Percentiles rank a stretch among this genome's conserved stretches.
phyloP scores from a whole-genome alignment of 495 filamentous ascomycete species.

The Penicillium coprophilum region DNA sequence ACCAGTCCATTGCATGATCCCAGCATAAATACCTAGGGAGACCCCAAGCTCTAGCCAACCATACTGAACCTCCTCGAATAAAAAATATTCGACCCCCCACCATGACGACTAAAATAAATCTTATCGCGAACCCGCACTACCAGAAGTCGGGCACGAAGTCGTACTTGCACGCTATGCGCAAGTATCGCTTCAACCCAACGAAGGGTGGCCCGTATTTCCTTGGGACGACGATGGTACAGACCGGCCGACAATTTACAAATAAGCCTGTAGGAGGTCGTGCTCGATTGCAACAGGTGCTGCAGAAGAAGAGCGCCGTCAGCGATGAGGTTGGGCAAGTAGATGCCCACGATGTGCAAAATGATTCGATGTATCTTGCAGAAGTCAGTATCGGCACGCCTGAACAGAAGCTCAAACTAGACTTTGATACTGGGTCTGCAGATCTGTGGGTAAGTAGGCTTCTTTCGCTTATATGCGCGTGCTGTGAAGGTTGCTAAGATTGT shows the following conservation, averaged over 20 bases:
- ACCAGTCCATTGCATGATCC: neutral
- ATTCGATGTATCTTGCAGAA: conserved; percentile 66
- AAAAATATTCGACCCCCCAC: conserved; percentile 17
- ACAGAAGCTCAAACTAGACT: conserved; percentile 66
- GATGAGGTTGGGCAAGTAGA: conserved; percentile 55
- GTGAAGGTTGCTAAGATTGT: conserved; percentile 10
- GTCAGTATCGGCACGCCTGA: conserved; percentile 67
- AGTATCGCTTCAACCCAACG: conserved; percentile 70
- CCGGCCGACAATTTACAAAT: conserved; percentile 43
- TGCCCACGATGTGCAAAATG: conserved; percentile 74
- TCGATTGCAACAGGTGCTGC: conserved; percentile 44
- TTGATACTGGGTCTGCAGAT: conserved; percentile 77
- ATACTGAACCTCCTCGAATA: conserved; percentile 19
- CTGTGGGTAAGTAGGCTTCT: conserved; percentile 61
- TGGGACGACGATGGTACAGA: conserved; percentile 43
- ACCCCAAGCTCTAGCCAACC: conserved; percentile 8
- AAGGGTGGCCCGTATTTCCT: conserved; percentile 65
- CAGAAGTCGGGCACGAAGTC: conserved; percentile 67
- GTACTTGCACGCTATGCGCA: conserved; percentile 67
- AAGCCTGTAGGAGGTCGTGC: conserved; percentile 49
- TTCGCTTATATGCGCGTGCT: neutral
- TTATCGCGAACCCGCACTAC: conserved; percentile 63
- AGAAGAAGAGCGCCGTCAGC: conserved; percentile 47
- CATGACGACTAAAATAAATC: conserved; percentile 43
- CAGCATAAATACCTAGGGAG: neutral